A percentile compares a stretch with the other conserved stretches of the same genome.
Conservation (phyloP, 805 yeast genomes). For the Sporopachydermia lactativora region DNA sequence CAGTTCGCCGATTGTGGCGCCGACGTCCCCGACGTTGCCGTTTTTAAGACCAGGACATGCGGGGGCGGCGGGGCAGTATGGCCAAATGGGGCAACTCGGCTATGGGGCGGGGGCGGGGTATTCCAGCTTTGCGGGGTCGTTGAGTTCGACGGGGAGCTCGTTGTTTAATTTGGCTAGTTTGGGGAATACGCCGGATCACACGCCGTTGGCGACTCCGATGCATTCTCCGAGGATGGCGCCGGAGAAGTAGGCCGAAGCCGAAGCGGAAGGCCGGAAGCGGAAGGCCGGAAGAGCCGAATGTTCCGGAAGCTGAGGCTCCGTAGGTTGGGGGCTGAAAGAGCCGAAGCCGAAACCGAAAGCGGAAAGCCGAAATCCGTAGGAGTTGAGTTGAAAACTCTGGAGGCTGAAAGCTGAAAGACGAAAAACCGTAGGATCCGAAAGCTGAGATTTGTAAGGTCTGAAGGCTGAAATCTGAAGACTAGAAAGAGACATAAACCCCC, state of each 20-base stretch:
- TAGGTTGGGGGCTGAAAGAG: too few relatives aligned
- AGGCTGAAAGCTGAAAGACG: too few relatives aligned
- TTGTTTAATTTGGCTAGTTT: constrained; percentile 4
- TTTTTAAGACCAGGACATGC: not conserved
- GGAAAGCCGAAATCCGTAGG: too few relatives aligned
- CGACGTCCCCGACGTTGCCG: not conserved
- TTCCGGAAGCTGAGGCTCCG: too few relatives aligned
- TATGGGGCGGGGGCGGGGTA: constrained; percentile 2
- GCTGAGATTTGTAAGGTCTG: too few relatives aligned
- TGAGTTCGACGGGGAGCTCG: constrained; percentile 3
- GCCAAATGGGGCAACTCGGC: not conserved
- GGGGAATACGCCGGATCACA: constrained; percentile 24
- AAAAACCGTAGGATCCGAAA: too few relatives aligned
- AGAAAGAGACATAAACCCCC: too few relatives aligned
- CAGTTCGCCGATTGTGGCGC: constrained; percentile 25
- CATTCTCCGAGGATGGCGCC: constrained; percentile 29
- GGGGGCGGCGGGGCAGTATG: not conserved
- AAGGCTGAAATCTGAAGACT: too few relatives aligned
- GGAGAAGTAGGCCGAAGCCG: not conserved
- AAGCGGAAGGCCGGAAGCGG: too few relatives aligned
- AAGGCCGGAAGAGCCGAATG: too few relatives aligned
- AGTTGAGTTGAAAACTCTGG: too few relatives aligned
- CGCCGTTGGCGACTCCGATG: constrained; percentile 35
- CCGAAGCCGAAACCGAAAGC: too few relatives aligned
- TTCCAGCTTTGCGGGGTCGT: constrained; percentile 3